phyloP scores from a whole-genome alignment of 768 basidiomycete genomes.

The Cyclocybe cylindracea region DNA sequence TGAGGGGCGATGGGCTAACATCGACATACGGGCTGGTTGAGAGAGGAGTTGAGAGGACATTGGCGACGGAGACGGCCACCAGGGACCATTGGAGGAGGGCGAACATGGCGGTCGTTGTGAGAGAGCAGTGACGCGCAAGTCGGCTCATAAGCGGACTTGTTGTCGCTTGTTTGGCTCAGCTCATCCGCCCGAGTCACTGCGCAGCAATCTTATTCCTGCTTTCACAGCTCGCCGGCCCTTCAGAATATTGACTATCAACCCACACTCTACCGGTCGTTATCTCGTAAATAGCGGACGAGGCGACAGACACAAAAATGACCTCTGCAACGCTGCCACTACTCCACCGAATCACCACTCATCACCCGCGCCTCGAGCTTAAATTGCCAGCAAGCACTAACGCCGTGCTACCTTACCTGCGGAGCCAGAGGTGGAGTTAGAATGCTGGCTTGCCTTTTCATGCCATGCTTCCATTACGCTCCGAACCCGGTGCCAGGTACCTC shows the following conservation, averaged over 20 bases:
- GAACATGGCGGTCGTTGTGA: conserved; percentile 43
- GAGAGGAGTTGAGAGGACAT: conserved; percentile 46
- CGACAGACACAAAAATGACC: no score
- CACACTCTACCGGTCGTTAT: background rate
- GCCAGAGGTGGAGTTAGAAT: no score
- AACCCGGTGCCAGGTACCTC: no score
- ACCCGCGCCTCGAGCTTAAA: no score
- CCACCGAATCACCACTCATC: no score
- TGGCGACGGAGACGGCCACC: conserved; percentile 39
- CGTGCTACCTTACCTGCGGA: no score
- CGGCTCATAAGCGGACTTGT: conserved; percentile 29
- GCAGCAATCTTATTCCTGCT: conserved; percentile 5
- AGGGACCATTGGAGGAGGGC: conserved; percentile 42
- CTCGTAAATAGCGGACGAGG: background rate
- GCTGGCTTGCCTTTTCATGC: no score
- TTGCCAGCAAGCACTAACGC: no score
- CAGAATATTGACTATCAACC: no score
- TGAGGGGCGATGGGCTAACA: conserved; percentile 42
- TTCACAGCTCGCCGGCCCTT: no score
- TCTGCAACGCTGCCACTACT: no score
- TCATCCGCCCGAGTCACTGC: conserved; percentile 16
- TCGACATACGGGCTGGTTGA: conserved; percentile 41
- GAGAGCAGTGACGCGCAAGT: conserved; percentile 9
- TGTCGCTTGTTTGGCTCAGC: conserved; percentile 30
- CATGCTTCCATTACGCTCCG: no score